Percentiles rank a stretch among this genome's conserved stretches.
Conservation (phyloP, 2,329 filamentous ascomycete species). For the Fusarium avenaceum region DNA sequence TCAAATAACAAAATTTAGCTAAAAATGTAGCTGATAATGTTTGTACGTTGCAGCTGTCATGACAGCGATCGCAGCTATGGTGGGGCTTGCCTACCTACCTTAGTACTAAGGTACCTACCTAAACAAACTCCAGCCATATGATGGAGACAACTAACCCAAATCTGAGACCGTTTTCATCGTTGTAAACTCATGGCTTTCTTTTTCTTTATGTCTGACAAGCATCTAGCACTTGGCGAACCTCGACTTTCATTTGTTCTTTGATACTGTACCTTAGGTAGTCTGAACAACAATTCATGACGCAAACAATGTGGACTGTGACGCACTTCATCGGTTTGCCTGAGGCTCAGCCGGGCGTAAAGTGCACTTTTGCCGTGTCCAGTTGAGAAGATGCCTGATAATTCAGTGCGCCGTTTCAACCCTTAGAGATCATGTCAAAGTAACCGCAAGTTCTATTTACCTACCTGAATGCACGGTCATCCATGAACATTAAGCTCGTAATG, state of each 20-base stretch:
- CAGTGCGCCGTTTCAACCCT: background rate
- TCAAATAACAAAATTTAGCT: background rate
- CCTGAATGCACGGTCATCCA: too few relatives aligned
- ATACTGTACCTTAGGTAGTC: background rate
- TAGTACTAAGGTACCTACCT: background rate
- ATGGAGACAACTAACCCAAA: background rate
- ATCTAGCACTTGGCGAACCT: background rate
- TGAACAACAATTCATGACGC: conserved; percentile 14
- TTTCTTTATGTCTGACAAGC: background rate
- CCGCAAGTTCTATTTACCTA: too few relatives aligned
- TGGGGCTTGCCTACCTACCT: conserved; percentile 20
- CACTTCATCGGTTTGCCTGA: conserved; percentile 24
- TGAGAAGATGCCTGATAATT: background rate
- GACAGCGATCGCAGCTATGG: conserved; percentile 31
- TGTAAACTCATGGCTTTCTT: background rate
- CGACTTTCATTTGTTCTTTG: too few relatives aligned
- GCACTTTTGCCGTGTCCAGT: background rate
- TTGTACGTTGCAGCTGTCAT: conserved; percentile 28
- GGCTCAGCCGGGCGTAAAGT: background rate
- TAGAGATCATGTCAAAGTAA: background rate
- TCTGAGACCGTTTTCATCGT: too few relatives aligned
- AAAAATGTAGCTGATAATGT: conserved; percentile 4
- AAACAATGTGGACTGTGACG: conserved; percentile 18
- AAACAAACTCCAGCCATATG: conserved; percentile 7
- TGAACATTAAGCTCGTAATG: too few relatives aligned